phyloP scores from a whole-genome alignment of 768 basidiomycete genomes.

The Roridomyces roridus region DNA sequence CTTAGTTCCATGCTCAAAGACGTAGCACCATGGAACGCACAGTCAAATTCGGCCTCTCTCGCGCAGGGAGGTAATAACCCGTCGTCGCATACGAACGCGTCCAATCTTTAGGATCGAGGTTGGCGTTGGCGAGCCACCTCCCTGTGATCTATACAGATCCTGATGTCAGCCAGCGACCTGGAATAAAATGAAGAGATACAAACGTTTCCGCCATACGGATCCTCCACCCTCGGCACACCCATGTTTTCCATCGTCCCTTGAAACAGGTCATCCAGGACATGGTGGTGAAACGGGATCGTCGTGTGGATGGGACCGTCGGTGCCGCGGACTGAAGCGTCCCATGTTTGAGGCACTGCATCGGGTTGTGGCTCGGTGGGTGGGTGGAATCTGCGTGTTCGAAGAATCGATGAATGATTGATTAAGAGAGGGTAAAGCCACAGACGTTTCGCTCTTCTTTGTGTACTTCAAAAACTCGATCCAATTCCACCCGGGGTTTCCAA shows the following conservation, averaged over 20 bases:
- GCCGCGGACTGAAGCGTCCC: conserved; percentile 30
- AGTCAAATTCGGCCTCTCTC: conserved; percentile 13
- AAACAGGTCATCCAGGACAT: conserved; percentile 33
- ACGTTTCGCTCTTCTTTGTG: conserved; percentile 41
- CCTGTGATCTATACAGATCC: conserved; percentile 17
- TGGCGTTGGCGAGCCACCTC: conserved; percentile 26
- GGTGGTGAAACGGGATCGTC: conserved; percentile 32
- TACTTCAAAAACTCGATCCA: conserved; percentile 50
- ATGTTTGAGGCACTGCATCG: conserved; percentile 34
- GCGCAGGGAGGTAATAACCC: conserved; percentile 27
- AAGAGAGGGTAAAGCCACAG: too few species aligned
- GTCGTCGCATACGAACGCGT: conserved; percentile 36
- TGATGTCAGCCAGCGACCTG: too few species aligned
- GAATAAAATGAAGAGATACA: too few species aligned
- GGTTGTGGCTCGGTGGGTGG: conserved; percentile 33
- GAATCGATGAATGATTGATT: too few species aligned
- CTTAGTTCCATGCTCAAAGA: too few species aligned
- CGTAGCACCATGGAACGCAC: conserved; percentile 21
- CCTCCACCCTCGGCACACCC: conserved; percentile 30
- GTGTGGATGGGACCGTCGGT: conserved; percentile 35
- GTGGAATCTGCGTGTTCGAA: conserved; percentile 31
- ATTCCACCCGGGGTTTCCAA: conserved; percentile 63
- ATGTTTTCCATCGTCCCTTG: conserved; percentile 32
- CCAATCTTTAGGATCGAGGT: conserved; percentile 32
- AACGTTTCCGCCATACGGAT: conserved; percentile 39